phyloP scores from a whole-genome alignment of 345 rosid genomes.

The Gossypium raimondii region DNA sequence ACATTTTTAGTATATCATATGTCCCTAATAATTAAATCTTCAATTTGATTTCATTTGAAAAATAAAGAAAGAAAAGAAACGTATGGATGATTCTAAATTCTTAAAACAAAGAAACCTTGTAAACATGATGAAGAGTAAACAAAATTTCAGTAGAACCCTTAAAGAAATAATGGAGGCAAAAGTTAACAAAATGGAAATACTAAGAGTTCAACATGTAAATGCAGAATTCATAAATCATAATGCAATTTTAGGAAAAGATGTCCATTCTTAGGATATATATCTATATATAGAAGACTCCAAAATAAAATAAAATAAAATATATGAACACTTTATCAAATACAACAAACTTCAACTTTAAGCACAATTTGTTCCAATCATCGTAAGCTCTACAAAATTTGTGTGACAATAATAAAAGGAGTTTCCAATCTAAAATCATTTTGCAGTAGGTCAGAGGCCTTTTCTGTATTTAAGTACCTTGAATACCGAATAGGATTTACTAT shows the following conservation, averaged over 20 bases:
- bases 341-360: not conserved
- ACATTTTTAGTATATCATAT: not conserved
- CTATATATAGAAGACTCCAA: not conserved
- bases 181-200: not conserved
- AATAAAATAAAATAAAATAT: not conserved
- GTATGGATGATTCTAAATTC: not conserved
- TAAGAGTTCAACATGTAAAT: constrained; percentile 7
- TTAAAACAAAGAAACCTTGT: not conserved
- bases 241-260: not conserved
- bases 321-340: not conserved
- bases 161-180: not conserved
- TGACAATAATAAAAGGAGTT: not conserved
- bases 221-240: not conserved
- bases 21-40: not conserved
- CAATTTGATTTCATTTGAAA: not conserved
- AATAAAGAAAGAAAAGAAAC: not conserved
- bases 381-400: not conserved
- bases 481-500: not conserved
- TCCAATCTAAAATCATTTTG: not conserved
- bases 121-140: not conserved
- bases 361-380: not conserved
- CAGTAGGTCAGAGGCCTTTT: not conserved
- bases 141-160: not conserved
- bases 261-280: not conserved
- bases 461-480: not conserved